Conservation (phyloP, 371 early-diverging fungal species). For the Parasitella parasitica region DNA sequence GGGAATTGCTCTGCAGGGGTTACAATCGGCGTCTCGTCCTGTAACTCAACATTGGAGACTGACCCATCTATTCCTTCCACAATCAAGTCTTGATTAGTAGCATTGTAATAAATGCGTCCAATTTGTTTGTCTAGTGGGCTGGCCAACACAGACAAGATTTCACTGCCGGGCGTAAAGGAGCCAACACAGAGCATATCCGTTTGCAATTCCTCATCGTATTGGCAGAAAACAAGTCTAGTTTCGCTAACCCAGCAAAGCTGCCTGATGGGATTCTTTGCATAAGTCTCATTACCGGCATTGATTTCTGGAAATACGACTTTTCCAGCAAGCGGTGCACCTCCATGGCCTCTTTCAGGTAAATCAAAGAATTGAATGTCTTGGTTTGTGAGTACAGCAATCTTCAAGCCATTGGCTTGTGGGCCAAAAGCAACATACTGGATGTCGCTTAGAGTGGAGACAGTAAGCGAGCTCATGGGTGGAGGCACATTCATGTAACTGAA, state of each 20-base stretch:
- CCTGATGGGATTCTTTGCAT: conserved; percentile 23
- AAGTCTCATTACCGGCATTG: not conserved
- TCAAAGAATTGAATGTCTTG: conserved; percentile 52
- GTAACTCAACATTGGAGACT: conserved; percentile 35
- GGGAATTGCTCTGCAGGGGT: conserved; percentile 39
- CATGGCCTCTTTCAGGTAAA: conserved; percentile 36
- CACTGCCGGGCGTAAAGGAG: conserved; percentile 3
- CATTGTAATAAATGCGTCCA: conserved; percentile 35
- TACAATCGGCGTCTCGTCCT: conserved; percentile 1
- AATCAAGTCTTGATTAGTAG: conserved; percentile 36
- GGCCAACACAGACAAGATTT: conserved; percentile 6
- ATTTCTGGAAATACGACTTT: conserved; percentile 9
- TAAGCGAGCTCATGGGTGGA: conserved; percentile 85
- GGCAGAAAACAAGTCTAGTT: conserved; percentile 25
- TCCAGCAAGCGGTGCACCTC: conserved; percentile 16
- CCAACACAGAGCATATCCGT: conserved; percentile 30
- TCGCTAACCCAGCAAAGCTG: conserved; percentile 40
- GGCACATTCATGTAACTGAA: conserved; percentile 88
- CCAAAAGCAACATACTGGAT: conserved; percentile 67
- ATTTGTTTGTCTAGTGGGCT: conserved; percentile 15
- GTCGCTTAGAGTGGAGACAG: conserved; percentile 41
- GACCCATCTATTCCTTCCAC: conserved; percentile 48
- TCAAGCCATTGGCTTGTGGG: conserved; percentile 59
- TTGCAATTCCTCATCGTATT: conserved; percentile 29
- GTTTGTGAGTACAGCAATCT: conserved; percentile 66